A percentile compares a stretch with the other conserved stretches of the same genome.
Evolutionary conservation across 768 basidiomycete genomes (phyloP).

Genomic region (Strobilomyces confusus): DNA sequence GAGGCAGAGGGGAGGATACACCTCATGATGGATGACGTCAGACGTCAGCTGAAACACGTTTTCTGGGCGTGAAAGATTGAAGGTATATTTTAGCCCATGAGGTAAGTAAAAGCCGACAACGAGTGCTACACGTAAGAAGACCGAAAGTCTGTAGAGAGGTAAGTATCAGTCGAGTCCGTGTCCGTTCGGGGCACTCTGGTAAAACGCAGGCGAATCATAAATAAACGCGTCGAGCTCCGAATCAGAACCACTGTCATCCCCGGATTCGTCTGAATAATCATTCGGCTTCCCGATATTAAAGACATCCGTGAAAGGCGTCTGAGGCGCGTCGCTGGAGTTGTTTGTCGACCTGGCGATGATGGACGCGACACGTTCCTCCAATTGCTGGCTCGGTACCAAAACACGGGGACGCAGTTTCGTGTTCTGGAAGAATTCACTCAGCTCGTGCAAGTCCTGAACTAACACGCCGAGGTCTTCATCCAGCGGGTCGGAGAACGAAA

Average conservation of each 20-base stretch:
- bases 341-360: slow-evolving; percentile 78
- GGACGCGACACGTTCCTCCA: slow-evolving; percentile 77
- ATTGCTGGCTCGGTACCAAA: slow-evolving; percentile 50
- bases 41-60: slow-evolving; percentile 9
- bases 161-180: slow-evolving; percentile 11
- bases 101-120: background rate
- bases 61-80: slow-evolving; percentile 7
- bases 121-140: slow-evolving; percentile 1
- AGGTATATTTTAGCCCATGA: background rate
- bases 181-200: slow-evolving; percentile 47
- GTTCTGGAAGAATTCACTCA: slow-evolving; percentile 69
- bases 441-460: slow-evolving; percentile 71
- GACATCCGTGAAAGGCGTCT: slow-evolving; percentile 77
- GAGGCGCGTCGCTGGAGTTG: slow-evolving; percentile 51
- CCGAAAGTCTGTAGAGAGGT: background rate
- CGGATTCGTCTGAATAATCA: slow-evolving; percentile 44
- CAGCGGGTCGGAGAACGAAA: slow-evolving; percentile 33
- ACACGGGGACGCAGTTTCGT: slow-evolving; percentile 31
- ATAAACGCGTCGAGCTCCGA: slow-evolving; percentile 52
- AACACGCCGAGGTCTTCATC: slow-evolving; percentile 75
- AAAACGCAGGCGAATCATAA: slow-evolving; percentile 51
- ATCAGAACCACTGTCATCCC: slow-evolving; percentile 38
- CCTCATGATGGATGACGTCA: slow-evolving; percentile 19
- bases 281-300: slow-evolving; percentile 51
- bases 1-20: slow-evolving; percentile 11